Conservation (phyloP, 495 filamentous ascomycete species). For the Xylaria nigripes region DNA sequence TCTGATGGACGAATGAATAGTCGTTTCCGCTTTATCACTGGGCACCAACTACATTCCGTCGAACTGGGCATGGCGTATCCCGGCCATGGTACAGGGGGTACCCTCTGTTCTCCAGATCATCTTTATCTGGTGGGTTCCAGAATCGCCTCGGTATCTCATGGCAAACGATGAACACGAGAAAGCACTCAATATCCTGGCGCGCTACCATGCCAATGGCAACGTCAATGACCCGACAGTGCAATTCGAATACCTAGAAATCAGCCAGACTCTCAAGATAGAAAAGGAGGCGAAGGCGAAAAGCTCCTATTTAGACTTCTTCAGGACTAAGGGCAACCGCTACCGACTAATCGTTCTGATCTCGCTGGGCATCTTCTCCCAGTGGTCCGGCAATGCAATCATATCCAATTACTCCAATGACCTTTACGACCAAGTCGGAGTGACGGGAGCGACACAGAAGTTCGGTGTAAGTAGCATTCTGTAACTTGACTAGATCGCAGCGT, state of each 20-base stretch:
- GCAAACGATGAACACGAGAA: slow-evolving; percentile 56
- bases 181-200: slow-evolving; percentile 50
- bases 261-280: slow-evolving; percentile 49
- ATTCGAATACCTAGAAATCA: slow-evolving; percentile 53
- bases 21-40: slow-evolving; percentile 46
- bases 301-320: slow-evolving; percentile 52
- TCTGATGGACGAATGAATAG: slow-evolving; percentile 10
- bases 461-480: slow-evolving; percentile 26
- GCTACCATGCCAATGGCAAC: slow-evolving; percentile 52
- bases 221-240: slow-evolving; percentile 48
- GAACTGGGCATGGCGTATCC: slow-evolving; percentile 48
- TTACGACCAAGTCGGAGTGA: slow-evolving; percentile 50
- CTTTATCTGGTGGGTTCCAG: slow-evolving; percentile 52
- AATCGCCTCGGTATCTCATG: slow-evolving; percentile 57
- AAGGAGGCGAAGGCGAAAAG: slow-evolving; percentile 33
- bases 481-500: slow-evolving; percentile 4
- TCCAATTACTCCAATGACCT: slow-evolving; percentile 55
- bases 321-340: slow-evolving; percentile 61
- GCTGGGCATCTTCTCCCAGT: slow-evolving; percentile 59
- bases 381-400: slow-evolving; percentile 59
- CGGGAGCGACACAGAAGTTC: slow-evolving; percentile 41
- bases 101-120: slow-evolving; percentile 43
- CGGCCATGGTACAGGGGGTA: slow-evolving; percentile 44
- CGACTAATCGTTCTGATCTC: slow-evolving; percentile 50
- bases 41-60: slow-evolving; percentile 42